phyloP scores from a whole-genome alignment of 768 basidiomycete genomes.

The Kwoniella sp. region DNA sequence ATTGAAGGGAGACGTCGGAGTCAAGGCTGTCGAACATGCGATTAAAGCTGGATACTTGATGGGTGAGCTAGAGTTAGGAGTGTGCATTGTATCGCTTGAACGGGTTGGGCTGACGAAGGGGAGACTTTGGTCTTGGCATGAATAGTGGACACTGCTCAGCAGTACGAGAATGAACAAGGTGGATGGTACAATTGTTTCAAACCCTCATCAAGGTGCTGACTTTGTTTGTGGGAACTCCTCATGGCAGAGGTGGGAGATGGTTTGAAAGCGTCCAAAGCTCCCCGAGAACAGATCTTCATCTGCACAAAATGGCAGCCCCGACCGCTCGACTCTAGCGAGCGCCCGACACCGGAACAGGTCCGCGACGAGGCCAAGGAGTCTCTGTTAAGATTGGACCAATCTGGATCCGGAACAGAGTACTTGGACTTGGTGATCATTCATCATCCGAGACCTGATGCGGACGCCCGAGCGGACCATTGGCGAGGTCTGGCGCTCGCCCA shows the following conservation, averaged over 20 bases:
- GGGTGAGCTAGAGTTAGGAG: slow-evolving; percentile 10
- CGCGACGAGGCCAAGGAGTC: slow-evolving; percentile 16
- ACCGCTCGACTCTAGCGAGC: slow-evolving; percentile 1
- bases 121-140: too few relatives aligned
- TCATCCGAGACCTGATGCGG: slow-evolving; percentile 23
- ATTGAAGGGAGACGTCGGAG: slow-evolving; percentile 18
- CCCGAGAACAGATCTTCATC: slow-evolving; percentile 11
- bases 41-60: slow-evolving; percentile 22
- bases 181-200: slow-evolving; percentile 3
- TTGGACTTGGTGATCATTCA: slow-evolving; percentile 46
- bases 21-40: slow-evolving; percentile 19
- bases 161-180: slow-evolving; percentile 48
- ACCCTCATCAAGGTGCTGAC: neutral
- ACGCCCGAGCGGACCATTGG: slow-evolving; percentile 50
- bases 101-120: neutral
- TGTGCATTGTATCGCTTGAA: neutral
- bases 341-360: slow-evolving; percentile 21
- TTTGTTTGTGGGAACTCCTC: neutral
- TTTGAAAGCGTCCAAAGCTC: slow-evolving; percentile 4
- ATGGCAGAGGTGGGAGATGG: slow-evolving; percentile 17
- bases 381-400: slow-evolving; percentile 10
- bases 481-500: slow-evolving; percentile 38
- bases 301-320: slow-evolving; percentile 28
- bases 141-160: slow-evolving; percentile 40
- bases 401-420: slow-evolving; percentile 12